Conservation (phyloP, 441 rosid species). For the Pelargonium australe region DNA sequence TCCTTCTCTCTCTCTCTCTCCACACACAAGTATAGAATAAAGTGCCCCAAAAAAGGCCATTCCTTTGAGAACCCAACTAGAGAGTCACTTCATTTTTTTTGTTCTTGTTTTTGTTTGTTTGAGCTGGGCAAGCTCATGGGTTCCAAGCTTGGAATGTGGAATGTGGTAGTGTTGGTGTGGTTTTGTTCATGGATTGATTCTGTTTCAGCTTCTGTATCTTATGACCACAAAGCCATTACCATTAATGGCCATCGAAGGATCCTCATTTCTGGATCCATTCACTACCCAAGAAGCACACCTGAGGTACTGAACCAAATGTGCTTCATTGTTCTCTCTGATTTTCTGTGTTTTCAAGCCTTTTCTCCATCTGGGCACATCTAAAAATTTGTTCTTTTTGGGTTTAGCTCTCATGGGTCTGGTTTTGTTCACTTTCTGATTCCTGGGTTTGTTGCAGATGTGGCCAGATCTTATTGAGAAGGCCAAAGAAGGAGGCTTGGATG, state of each 20-base stretch:
- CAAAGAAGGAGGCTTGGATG: constrained; percentile 93
- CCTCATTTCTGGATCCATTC: constrained; percentile 95
- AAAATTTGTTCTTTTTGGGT: background rate
- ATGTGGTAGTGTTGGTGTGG: constrained; percentile 29
- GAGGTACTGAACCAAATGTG: constrained; percentile 56
- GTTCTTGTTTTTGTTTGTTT: no score
- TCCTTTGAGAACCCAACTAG: no score
- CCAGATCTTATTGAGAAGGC: constrained; percentile 94
- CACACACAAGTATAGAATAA: no score
- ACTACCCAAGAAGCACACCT: constrained; percentile 94
- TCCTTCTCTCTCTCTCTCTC: no score
- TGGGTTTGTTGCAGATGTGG: constrained; percentile 72
- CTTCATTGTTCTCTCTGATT: constrained; percentile 19
- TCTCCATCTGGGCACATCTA: constrained; percentile 19
- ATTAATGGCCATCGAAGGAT: constrained; percentile 89
- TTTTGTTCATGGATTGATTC: constrained; percentile 35
- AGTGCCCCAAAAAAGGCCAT: no score
- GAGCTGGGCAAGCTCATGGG: constrained; percentile 21
- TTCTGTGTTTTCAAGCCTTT: constrained; percentile 7
- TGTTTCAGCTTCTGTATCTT: constrained; percentile 65
- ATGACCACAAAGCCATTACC: constrained; percentile 70
- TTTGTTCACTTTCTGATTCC: background rate
- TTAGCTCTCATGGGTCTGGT: no score
- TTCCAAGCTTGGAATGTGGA: constrained; percentile 39
- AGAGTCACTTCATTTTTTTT: no score